Evolutionary conservation across 768 basidiomycete genomes (phyloP), one percentile per base, ranked within the genome.

Genomic region (Rickenella mellea): DNA sequence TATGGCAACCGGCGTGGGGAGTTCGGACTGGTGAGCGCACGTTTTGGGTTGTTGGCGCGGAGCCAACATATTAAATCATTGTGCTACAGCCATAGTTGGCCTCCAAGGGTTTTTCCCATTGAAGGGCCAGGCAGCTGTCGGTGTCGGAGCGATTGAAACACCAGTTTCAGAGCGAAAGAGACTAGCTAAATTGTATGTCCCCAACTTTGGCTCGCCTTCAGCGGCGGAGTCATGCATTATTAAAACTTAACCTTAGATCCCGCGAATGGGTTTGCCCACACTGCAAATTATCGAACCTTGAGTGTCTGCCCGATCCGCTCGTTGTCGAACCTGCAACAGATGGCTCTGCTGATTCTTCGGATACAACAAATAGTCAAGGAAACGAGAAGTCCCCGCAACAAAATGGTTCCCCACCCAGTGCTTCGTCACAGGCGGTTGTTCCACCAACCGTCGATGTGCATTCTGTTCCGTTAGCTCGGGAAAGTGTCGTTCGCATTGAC

Each of bases 1-100:
- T 88, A 25, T 98, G 94, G 94, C 92, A 97, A 61, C 94, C 94
- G 27, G 90, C 91, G 20, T 98, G 94, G 94, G 94, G 94, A 42
- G 87, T 98, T 15, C 76, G 94, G 48, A 98, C 93, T 43, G 92
- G 86, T 85, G 45, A 47, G 71, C 17, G 2, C 14, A 7, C 22
- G 10, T n/a, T 32, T 26, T 30, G n/a, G n/a, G n/a, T 10, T 42
- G 29, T 39, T 51, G 20, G 51, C 22, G 14, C 17, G 51, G 21
- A 37, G 41, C 41, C 39, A 41, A 15, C 35, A 28, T 17, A 20
- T 46, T 50, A 39, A 12, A 1, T 27, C 32, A 51, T 52, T 29
- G 29, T 46, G 39, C 6, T 24, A 27, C 48, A 88, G 88, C 89
- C 27, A 90, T 91, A 54, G 74, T 91, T 49, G 88, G 86, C 27